phyloP scores from a whole-genome alignment of 2,329 filamentous ascomycete genomes.

The Cladophialophora bantiana region DNA sequence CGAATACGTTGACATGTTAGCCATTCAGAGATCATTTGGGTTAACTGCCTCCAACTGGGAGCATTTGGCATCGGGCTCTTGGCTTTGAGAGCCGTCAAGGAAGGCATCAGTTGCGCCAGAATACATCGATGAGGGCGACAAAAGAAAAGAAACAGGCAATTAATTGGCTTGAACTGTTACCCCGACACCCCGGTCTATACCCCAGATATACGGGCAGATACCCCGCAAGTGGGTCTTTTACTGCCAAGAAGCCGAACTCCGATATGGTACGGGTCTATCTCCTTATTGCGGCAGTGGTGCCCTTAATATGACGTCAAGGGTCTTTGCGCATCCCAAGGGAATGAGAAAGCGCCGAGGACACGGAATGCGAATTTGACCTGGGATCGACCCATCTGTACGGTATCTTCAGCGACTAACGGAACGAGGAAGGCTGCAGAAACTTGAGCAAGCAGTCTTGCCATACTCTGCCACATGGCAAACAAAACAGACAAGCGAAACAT shows the following conservation, averaged over 20 bases:
- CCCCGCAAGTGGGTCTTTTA: neutral
- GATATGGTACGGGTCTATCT: neutral
- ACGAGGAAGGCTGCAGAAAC: no score
- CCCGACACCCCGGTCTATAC: neutral
- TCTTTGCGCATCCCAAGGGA: neutral
- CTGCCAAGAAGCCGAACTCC: slow-evolving; percentile 3
- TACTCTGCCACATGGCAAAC: no score
- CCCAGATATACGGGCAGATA: neutral
- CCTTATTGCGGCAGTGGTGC: neutral
- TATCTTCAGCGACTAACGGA: neutral
- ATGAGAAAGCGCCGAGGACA: neutral
- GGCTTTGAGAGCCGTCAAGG: no score
- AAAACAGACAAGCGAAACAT: no score
- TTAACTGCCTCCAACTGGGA: no score
- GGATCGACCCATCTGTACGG: neutral
- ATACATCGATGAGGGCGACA: neutral
- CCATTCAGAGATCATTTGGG: no score
- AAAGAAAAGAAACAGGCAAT: neutral
- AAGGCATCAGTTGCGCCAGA: no score
- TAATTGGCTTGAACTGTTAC: neutral
- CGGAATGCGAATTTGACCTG: neutral
- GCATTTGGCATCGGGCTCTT: no score
- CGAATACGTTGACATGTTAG: no score
- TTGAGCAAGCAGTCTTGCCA: no score
- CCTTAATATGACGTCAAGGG: neutral